phyloP scores from a whole-genome alignment of 2,329 filamentous ascomycete species.

The Monosporascus sp. region DNA sequence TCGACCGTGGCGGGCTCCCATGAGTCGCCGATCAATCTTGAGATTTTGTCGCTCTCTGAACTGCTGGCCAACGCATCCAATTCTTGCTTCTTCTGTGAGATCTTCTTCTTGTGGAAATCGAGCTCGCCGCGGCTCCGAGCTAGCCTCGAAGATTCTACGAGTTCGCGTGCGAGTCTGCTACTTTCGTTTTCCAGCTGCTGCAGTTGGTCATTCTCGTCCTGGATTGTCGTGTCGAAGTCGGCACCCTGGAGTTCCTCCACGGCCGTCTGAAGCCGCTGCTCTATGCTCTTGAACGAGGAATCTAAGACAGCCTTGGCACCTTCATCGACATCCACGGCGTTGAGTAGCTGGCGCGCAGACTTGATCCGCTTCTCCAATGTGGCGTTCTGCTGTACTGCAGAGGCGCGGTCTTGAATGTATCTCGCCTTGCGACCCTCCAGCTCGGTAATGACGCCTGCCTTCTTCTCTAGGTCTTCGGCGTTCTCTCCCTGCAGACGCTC shows the following conservation, averaged over 20 bases:
- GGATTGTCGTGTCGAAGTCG: conserved; percentile 66
- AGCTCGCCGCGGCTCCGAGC: conserved; percentile 80
- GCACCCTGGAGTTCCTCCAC: conserved; percentile 58
- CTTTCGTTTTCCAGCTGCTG: conserved; percentile 66
- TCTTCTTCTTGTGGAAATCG: conserved; percentile 75
- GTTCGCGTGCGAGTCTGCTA: conserved; percentile 69
- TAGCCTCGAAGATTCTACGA: conserved; percentile 74
- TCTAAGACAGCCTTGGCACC: conserved; percentile 74
- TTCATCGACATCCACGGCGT: conserved; percentile 78
- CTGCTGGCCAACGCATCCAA: conserved; percentile 69
- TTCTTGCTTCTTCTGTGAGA: conserved; percentile 66
- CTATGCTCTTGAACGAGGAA: conserved; percentile 64
- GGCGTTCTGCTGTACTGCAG: conserved; percentile 65
- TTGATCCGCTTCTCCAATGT: conserved; percentile 66
- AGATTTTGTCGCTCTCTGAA: conserved; percentile 65
- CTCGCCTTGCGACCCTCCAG: conserved; percentile 70
- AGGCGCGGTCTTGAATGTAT: conserved; percentile 67
- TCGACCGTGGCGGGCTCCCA: conserved; percentile 72
- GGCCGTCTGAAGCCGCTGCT: conserved; percentile 54
- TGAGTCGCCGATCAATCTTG: conserved; percentile 53
- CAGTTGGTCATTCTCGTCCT: conserved; percentile 59
- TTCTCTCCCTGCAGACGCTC: conserved; percentile 70
- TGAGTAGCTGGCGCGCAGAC: conserved; percentile 61
- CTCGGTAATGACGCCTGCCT: conserved; percentile 65
- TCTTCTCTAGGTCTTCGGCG: conserved; percentile 65